Conservation (phyloP, 148 eudicot species). For the Cornus controversa region DNA sequence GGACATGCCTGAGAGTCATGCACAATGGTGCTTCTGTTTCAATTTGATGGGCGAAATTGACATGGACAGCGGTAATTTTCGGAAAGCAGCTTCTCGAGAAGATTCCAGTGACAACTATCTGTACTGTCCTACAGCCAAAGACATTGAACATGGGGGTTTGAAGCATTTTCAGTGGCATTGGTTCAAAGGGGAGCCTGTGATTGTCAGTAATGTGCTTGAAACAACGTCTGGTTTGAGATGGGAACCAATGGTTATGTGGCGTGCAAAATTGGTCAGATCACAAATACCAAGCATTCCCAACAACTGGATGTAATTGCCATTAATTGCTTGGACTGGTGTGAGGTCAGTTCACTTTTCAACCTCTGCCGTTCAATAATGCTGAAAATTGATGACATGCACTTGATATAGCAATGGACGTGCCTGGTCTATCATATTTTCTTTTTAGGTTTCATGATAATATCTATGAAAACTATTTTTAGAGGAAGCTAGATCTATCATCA, state of each 20-base stretch:
- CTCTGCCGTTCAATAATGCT: neutral
- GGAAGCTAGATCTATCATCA: neutral
- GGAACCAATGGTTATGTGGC: too few species aligned
- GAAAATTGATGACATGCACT: neutral
- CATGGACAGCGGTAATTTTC: constrained; percentile 6
- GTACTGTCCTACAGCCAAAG: constrained; percentile 50
- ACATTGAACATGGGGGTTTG: constrained; percentile 31
- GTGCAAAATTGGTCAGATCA: too few species aligned
- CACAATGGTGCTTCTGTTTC: constrained; percentile 26
- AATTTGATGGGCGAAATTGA: constrained; percentile 4
- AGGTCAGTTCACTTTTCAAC: constrained; percentile 36
- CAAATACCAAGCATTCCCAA: constrained; percentile 14
- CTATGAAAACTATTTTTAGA: neutral
- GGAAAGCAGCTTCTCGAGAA: constrained; percentile 52
- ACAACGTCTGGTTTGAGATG: constrained; percentile 52
- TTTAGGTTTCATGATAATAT: neutral
- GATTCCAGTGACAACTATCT: constrained; percentile 38
- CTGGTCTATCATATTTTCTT: neutral
- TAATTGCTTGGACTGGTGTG: constrained; percentile 64
- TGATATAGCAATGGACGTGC: constrained; percentile 2
- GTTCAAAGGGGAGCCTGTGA: constrained; percentile 55
- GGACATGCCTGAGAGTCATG: constrained; percentile 4
- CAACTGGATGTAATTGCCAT: constrained; percentile 41
- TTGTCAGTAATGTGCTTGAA: constrained; percentile 48
- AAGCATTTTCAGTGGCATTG: constrained; percentile 63